These are phyloP conservation scores for Cryptomeria japonica DNA, from an alignment of 75 land plant genomes.

Conservation along the genomic window DNA sequence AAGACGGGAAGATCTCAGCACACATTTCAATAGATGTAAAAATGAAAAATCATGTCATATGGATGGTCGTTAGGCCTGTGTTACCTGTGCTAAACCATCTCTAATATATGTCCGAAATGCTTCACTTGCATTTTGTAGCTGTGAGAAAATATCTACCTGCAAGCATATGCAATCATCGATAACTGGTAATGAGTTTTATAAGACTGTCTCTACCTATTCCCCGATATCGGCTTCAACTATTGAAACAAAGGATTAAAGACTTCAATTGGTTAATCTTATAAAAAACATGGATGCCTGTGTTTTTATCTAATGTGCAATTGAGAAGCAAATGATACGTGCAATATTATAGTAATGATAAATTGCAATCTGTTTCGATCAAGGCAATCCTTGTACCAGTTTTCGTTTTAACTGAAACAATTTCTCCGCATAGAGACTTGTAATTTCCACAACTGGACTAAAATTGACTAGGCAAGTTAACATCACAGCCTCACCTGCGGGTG, in stretches of 20 bases:
- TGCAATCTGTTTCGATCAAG: not conserved
- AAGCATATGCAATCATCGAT: not conserved
- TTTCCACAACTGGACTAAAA: not conserved
- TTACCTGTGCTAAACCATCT: conserved; percentile 52
- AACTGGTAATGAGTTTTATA: not conserved
- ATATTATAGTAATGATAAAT: not conserved
- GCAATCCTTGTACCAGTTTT: not conserved
- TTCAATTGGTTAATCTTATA: not conserved
- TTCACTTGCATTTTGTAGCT: conserved; percentile 59
- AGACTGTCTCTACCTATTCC: not conserved
- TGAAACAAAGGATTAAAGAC: not conserved
- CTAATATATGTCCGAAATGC: conserved; percentile 54
- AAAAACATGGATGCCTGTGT: not conserved
- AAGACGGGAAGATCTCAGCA: not conserved
- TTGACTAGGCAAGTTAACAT: not conserved
- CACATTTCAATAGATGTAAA: not conserved
- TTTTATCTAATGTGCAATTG: not conserved
- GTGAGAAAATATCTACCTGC: conserved; percentile 58
- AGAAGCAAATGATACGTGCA: not conserved
- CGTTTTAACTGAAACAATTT: not conserved
- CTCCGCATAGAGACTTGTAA: not conserved
- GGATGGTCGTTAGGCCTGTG: not conserved
- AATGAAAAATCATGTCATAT: not conserved
- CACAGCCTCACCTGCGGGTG: conserved; percentile 40
- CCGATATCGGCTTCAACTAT: conserved; percentile 5